These are phyloP conservation scores for Piloderma croceum DNA, from an alignment of 768 basidiomycete genomes.

Conservation along the genomic window DNA sequence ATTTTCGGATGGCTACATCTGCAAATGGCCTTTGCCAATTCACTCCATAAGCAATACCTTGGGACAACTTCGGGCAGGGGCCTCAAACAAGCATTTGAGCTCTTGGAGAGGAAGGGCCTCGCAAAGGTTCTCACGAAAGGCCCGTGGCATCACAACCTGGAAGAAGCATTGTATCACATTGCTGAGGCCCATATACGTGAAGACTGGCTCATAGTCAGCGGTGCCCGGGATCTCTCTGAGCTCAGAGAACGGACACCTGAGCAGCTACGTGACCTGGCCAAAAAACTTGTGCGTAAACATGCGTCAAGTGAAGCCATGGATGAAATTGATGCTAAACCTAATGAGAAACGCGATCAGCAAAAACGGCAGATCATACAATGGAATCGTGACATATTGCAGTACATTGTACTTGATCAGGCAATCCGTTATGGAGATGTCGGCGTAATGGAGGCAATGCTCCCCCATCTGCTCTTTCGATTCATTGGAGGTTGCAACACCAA, in stretches of 20 bases:
- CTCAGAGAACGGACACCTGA: conserved; percentile 22
- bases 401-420: conserved; percentile 30
- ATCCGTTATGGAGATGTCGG: conserved; percentile 30
- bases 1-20: conserved; percentile 39
- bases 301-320: conserved; percentile 29
- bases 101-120: conserved; percentile 28
- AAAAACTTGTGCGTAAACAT: conserved; percentile 18
- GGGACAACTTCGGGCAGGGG: conserved; percentile 23
- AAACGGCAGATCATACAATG: conserved; percentile 27
- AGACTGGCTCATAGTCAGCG: conserved; percentile 24
- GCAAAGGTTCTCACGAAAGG: conserved; percentile 20
- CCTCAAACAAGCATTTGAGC: conserved; percentile 25
- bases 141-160: conserved; percentile 29
- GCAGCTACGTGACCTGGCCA: conserved; percentile 23
- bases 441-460: conserved; percentile 18
- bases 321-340: conserved; percentile 5
- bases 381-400: conserved; percentile 32
- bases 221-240: conserved; percentile 19
- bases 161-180: conserved; percentile 32
- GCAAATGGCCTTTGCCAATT: conserved; percentile 34
- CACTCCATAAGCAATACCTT: conserved; percentile 37
- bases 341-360: conserved; percentile 22
- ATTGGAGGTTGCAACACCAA: conserved; percentile 21
- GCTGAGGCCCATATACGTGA: conserved; percentile 33
- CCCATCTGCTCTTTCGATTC: conserved; percentile 20